Evolutionary conservation across 306 rosid genomes (phyloP), one percentile per base, ranked within the genome.

Genomic region (Acacia confusa): DNA sequence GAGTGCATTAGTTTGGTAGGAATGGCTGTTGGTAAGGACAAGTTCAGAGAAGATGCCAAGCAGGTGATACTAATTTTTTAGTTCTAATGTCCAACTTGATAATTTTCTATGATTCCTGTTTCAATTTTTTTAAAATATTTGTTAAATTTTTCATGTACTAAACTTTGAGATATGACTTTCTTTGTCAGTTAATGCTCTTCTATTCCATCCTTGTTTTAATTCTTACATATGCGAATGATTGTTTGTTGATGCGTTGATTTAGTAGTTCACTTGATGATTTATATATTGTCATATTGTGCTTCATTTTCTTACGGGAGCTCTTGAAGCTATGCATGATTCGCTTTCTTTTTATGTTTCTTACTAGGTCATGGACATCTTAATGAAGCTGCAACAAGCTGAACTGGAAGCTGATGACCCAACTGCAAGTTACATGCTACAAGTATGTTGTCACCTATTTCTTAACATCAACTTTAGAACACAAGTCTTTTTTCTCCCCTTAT

Each of bases 1-100:
- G 99, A 95, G 87, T 95, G 98, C 88, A 95, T 95, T 85, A 95
- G 99, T 83, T 90, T 95, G 91, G 98, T 95, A 78, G 99, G 99
- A 53, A 95, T 95, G 99, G 99, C 99, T 71, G 99, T 95, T 88
- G 99, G 99, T 78, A 95, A 95, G 87, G 99, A 90, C 20, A 93
- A 95, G 85, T 95, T 93, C 87, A 92, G 94, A 88, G 94, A 92
- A 55, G 99, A 95, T 76, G 99, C 99, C 65, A 95, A 95, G 88
- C 99, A 96, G 97, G 97, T 95, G 71, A 47, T 58, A 55, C 38
- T 75, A 25, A 48, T 75, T 69, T 73, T 80, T 64, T 45, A 28
- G 40, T 43, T 52, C 76, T 25, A 30, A 9, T 15, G 53, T 80
- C 22, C 48, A 67, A n/a, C 10, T 43, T 45, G 44, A 70, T 41